These are phyloP conservation scores for Acmispon strigosus DNA, from an alignment of 306 rosid species.

Conservation along the genomic window DNA sequence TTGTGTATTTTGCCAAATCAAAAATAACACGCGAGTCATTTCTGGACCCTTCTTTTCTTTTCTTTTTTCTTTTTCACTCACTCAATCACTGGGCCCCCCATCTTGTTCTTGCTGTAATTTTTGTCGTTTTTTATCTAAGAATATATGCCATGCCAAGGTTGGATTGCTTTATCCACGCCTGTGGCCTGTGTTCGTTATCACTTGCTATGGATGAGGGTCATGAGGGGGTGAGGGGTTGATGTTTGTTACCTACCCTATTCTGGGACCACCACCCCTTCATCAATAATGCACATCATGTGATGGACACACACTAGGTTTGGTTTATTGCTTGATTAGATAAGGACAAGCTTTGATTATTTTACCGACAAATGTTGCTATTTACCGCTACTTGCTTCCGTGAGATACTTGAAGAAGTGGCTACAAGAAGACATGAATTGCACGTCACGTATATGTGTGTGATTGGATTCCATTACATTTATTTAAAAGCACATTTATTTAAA, in stretches of 20 bases:
- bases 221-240: background rate
- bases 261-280: constrained; percentile 24
- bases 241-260: background rate
- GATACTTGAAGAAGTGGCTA: background rate
- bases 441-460: too few relatives aligned
- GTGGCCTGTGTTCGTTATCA: background rate
- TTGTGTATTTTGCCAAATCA: constrained; percentile 28
- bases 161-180: background rate
- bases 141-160: constrained; percentile 12
- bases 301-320: background rate
- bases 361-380: background rate
- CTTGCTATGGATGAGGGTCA: background rate
- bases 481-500: too few relatives aligned
- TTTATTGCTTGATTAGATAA: background rate
- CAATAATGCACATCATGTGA: constrained; percentile 11
- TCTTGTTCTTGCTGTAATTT: background rate
- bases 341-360: background rate
- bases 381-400: background rate
- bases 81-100: too few relatives aligned
- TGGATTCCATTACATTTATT: too few relatives aligned
- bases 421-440: too few relatives aligned
- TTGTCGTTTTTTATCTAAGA: constrained; percentile 16
- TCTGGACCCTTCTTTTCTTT: background rate
- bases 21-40: constrained; percentile 14
- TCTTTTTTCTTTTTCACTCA: background rate